Evolutionary conservation across 148 eudicot genomes (phyloP).

Genomic region (Vaccinium corymbosum): DNA sequence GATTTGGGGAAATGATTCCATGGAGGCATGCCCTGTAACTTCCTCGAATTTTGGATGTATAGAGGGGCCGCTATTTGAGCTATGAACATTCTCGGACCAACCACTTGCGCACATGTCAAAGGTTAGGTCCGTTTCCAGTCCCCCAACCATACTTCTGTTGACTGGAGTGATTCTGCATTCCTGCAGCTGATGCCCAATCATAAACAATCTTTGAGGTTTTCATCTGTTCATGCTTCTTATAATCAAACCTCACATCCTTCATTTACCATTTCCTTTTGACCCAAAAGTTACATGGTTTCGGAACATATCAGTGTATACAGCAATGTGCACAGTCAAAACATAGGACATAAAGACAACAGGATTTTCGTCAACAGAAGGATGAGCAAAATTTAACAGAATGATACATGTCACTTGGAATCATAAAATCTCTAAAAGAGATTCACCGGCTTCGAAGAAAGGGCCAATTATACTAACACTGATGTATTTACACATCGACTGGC

Average conservation of each 20-base stretch:
- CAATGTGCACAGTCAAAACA: neutral
- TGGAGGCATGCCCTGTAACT: no score
- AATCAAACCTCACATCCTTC: no score
- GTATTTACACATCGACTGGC: slow-evolving; percentile 4
- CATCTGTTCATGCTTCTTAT: neutral
- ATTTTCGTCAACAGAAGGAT: neutral
- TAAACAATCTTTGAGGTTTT: neutral
- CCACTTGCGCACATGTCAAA: no score
- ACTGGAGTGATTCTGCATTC: no score
- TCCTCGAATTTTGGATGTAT: no score
- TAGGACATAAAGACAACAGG: neutral
- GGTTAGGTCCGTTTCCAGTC: no score
- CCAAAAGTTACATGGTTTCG: neutral
- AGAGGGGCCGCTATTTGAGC: no score
- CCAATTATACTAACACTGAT: neutral
- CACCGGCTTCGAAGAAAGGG: no score
- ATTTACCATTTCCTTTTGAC: neutral
- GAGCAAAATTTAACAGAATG: neutral
- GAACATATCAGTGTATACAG: neutral
- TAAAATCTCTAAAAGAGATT: no score
- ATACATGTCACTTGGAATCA: neutral
- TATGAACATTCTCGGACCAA: no score
- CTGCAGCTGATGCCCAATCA: neutral
- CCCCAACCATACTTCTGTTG: no score
- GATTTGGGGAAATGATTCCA: no score